Conservation (phyloP, 306 rosid genomes). For the Rosa multiflora region DNA sequence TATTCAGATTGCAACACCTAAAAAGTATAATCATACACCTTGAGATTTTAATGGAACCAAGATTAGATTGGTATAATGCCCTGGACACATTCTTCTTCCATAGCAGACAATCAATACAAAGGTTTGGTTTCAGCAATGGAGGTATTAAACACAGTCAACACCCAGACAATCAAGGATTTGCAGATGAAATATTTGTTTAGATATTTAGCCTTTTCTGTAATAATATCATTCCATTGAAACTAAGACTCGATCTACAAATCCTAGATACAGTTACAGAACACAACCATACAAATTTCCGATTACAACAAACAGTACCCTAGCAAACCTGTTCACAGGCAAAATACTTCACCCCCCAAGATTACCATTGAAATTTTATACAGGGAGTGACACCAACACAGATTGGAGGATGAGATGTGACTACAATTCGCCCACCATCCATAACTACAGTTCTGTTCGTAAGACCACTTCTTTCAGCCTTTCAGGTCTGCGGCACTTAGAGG, state of each 20-base stretch:
- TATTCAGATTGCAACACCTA: background rate
- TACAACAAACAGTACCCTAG: slow-evolving; percentile 1
- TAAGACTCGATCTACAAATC: slow-evolving; percentile 16
- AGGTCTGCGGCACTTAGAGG: slow-evolving; percentile 25
- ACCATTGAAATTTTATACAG: slow-evolving; percentile 20
- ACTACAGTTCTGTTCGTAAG: slow-evolving; percentile 25
- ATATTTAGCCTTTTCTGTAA: background rate
- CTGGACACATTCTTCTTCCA: background rate
- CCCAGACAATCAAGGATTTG: background rate
- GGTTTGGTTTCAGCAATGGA: background rate
- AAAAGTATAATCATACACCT: background rate
- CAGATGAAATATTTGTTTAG: background rate
- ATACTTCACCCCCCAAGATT: slow-evolving; percentile 1
- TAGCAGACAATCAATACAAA: no score
- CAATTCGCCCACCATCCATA: slow-evolving; percentile 1
- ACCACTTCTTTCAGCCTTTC: slow-evolving; percentile 29
- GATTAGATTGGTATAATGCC: background rate
- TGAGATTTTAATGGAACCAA: background rate
- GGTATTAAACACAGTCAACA: background rate
- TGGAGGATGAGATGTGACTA: slow-evolving; percentile 1
- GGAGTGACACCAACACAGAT: slow-evolving; percentile 10
- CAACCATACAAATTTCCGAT: slow-evolving; percentile 16
- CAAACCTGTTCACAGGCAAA: slow-evolving; percentile 13
- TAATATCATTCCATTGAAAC: slow-evolving; percentile 7
- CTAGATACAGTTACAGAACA: slow-evolving; percentile 18